Base-by-base conservation (phyloP, 140 eudicot genomes). In the Ambrosia hybrid region DNA sequence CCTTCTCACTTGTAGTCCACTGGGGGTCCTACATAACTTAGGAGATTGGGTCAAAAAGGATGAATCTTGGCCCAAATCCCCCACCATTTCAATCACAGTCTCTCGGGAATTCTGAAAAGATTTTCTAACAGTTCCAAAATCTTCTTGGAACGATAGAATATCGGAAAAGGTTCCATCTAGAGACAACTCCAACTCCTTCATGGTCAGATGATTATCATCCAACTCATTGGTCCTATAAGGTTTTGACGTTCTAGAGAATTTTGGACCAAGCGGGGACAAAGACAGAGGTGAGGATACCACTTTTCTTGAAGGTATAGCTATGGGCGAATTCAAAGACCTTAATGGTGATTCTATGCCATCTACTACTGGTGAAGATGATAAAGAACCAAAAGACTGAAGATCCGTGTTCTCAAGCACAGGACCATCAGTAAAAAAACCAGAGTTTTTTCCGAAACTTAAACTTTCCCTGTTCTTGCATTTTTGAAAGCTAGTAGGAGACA, bases 221-320 rank as follows among this genome's bases (percentile, higher is more conserved):
- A 76, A 57, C 57, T 85, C 96, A 11, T 82, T 59, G 45, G 45
- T 72, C 72, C 71, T 56, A 39, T 77, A 68, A 60, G 59, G 66
- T 77, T 85, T 82, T 74, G 64, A 46, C 37, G 78, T 81, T 41
- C 79, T 81, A 64, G 81, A 80, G 57, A 78, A 81, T 49, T 84
- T 88, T 17, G 91, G 91, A 68, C 99, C 95, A 3, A 94, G 94
- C 30, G 99, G 99, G 10, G 99, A 94, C 65, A 84, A 77, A 57
- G 94, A 90, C n/a, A 88, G 57, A 6, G 97, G 83, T 8, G 97
- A 75, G 1, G 96, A 79, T 36, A 77, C 89, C 68, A 55, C 43
- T 41, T 71, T 81, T 75, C 84, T 83, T 55, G 82, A 79, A 45
- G 86, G 82, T 63, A 86, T 80, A 1, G 83, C 82, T 45, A 80